Conservation (phyloP, 805 yeast species). For the Tetrapisispora arboricola region DNA sequence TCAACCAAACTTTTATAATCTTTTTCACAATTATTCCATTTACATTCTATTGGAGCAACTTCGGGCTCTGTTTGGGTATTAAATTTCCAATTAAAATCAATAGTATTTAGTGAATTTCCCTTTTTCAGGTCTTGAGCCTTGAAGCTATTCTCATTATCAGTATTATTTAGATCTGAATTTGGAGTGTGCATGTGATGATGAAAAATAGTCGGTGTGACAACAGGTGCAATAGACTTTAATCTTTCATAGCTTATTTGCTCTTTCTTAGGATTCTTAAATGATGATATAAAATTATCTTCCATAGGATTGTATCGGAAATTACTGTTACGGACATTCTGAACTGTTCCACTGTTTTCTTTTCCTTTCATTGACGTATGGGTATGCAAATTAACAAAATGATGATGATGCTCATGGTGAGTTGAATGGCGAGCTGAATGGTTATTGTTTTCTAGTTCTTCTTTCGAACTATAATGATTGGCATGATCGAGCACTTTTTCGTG, state of each 20-base stretch:
- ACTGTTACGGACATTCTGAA: too few species aligned
- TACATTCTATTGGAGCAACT: slow-evolving; percentile 35
- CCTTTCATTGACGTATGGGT: slow-evolving; percentile 3
- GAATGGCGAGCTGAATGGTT: slow-evolving; percentile 9
- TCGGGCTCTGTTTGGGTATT: slow-evolving; percentile 12
- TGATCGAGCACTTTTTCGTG: slow-evolving; percentile 6
- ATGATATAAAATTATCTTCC: background rate
- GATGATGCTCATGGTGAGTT: slow-evolving; percentile 11
- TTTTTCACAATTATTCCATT: slow-evolving; percentile 58
- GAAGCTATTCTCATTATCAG: too few species aligned
- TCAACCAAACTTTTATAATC: slow-evolving; percentile 31
- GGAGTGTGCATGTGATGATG: slow-evolving; percentile 1
- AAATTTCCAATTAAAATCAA: slow-evolving; percentile 38
- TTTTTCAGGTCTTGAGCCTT: too few species aligned
- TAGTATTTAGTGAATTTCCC: slow-evolving; percentile 9
- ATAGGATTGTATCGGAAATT: background rate
- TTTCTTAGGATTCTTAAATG: background rate
- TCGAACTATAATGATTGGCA: background rate
- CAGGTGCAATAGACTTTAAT: background rate
- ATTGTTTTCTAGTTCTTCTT: slow-evolving; percentile 8
- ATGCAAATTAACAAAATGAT: slow-evolving; percentile 8
- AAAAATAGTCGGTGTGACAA: background rate
- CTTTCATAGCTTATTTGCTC: slow-evolving; percentile 7
- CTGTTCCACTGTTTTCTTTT: too few species aligned
- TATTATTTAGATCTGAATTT: background rate